phyloP scores from a whole-genome alignment of 257 asterid genomes.

The Solanum chilense region DNA sequence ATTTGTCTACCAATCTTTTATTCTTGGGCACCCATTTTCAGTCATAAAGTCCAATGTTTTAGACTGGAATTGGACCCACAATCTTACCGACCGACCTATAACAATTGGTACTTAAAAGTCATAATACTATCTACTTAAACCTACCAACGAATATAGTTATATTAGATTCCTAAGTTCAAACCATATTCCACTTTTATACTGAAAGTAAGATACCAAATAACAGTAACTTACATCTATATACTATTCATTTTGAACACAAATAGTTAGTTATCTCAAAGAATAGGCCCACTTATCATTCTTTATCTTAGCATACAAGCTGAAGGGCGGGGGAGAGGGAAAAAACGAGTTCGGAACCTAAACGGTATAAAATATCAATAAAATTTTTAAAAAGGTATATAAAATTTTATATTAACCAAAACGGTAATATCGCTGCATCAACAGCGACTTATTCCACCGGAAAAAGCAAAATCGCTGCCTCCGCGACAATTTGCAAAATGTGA shows the following conservation, averaged over 20 bases:
- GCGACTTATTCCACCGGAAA: too few relatives aligned
- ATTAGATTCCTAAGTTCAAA: not conserved
- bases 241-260: not conserved
- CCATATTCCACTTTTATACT: not conserved
- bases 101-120: not conserved
- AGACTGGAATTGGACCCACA: conserved; percentile 28
- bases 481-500: too few relatives aligned
- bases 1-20: not conserved
- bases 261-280: not conserved
- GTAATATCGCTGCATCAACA: too few relatives aligned
- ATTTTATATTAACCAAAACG: too few relatives aligned
- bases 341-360: too few relatives aligned
- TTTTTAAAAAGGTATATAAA: too few relatives aligned
- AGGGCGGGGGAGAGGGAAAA: not conserved
- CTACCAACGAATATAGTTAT: not conserved
- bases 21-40: not conserved
- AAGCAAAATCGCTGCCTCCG: too few relatives aligned
- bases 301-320: not conserved
- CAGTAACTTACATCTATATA: not conserved
- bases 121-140: not conserved
- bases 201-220: not conserved
- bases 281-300: not conserved
- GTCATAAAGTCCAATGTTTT: not conserved
- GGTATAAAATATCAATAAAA: too few relatives aligned
- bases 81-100: conserved; percentile 12